Conservation (phyloP, 345 rosid species). For the Xanthoceras sorbifolium region DNA sequence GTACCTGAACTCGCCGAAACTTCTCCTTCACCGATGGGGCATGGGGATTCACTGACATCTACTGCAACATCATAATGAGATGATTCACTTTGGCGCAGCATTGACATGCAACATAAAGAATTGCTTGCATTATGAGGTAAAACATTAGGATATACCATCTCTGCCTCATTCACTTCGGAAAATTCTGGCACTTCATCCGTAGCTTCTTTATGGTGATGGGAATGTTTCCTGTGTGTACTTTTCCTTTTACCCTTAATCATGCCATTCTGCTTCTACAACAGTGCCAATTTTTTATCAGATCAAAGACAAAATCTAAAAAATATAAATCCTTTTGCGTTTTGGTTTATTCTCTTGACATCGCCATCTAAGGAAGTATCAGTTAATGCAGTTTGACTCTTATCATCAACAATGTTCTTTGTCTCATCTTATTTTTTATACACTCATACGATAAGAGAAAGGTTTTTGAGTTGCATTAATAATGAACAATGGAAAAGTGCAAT, state of each 20-base stretch:
- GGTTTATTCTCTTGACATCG: neutral
- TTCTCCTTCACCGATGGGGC: constrained; percentile 23
- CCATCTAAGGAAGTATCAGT: constrained; percentile 1
- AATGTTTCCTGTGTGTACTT: constrained; percentile 30
- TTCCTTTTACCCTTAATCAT: constrained; percentile 38
- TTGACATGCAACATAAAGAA: constrained; percentile 50
- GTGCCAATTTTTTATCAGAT: neutral
- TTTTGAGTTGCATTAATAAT: neutral
- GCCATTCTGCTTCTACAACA: constrained; percentile 47
- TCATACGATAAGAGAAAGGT: neutral
- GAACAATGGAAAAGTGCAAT: neutral
- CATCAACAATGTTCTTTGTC: neutral
- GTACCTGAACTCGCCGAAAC: constrained; percentile 28
- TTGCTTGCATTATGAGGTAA: constrained; percentile 43
- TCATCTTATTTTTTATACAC: neutral
- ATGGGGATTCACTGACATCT: constrained; percentile 31
- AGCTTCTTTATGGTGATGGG: constrained; percentile 20
- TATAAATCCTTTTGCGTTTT: neutral
- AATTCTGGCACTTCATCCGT: constrained; percentile 30
- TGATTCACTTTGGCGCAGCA: constrained; percentile 49
- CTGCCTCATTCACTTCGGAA: constrained; percentile 46
- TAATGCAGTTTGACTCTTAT: neutral
- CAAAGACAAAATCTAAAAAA: neutral
- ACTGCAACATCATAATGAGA: constrained; percentile 59
- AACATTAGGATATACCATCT: constrained; percentile 49